Evolutionary conservation across 805 yeast species (phyloP).

Genomic region (Teunomyces lycoperdinae): DNA sequence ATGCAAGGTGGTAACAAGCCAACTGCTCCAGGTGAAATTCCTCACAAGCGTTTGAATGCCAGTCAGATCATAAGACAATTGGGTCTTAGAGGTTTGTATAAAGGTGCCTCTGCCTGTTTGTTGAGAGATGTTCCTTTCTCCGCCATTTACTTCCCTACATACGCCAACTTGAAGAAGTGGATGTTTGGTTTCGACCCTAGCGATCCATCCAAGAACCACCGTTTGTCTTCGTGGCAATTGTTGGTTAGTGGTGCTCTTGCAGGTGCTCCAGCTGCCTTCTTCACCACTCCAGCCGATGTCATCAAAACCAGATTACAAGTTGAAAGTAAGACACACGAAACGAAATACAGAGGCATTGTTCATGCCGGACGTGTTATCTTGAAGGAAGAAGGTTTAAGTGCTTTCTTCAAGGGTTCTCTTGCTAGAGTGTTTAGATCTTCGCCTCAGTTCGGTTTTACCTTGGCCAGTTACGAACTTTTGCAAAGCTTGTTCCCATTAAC

Average conservation of each 20-base stretch:
- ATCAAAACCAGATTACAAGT: slow-evolving; percentile 93
- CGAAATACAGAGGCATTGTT: slow-evolving; percentile 68
- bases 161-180: slow-evolving; percentile 85
- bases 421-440: slow-evolving; percentile 94
- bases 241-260: slow-evolving; percentile 89
- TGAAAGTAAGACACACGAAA: slow-evolving; percentile 73
- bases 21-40: slow-evolving; percentile 36
- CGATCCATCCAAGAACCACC: slow-evolving; percentile 48
- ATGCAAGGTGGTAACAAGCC: slow-evolving; percentile 74
- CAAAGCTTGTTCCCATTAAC: slow-evolving; percentile 75
- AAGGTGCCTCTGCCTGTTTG: slow-evolving; percentile 88
- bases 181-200: slow-evolving; percentile 79
- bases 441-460: slow-evolving; percentile 96
- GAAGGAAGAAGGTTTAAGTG: slow-evolving; percentile 78
- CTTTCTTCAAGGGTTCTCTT: slow-evolving; percentile 94
- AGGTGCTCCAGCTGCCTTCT: slow-evolving; percentile 96
- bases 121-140: slow-evolving; percentile 95
- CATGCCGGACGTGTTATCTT: slow-evolving; percentile 76
- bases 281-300: slow-evolving; percentile 96
- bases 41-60: slow-evolving; percentile 51
- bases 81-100: slow-evolving; percentile 83
- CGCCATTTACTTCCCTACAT: slow-evolving; percentile 95
- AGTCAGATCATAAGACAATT: slow-evolving; percentile 70
- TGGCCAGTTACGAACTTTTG: slow-evolving; percentile 94
- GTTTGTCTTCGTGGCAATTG: slow-evolving; percentile 78